Percentiles rank a stretch among this genome's conserved stretches.
Conservation (phyloP, 257 asterid genomes). For the Penstemon newberryi region DNA sequence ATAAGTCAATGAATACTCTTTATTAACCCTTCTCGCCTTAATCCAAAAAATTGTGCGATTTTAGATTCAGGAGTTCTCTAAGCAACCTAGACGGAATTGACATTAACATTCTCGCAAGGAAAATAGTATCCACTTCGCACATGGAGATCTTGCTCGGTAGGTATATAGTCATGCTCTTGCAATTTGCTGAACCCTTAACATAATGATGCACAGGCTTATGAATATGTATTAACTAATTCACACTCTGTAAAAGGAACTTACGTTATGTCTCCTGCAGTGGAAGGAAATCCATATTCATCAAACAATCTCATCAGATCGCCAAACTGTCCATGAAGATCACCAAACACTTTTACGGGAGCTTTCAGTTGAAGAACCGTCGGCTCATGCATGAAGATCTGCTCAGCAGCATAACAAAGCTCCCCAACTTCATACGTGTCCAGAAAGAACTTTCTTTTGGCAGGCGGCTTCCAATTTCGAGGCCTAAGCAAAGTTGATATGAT, state of each 20-base stretch:
- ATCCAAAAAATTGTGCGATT: neutral
- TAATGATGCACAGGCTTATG: conserved; percentile 12
- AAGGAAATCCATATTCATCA: conserved; percentile 99
- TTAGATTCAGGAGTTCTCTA: conserved; percentile 12
- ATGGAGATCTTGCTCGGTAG: neutral
- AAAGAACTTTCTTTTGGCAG: conserved; percentile 84
- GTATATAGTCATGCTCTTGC: neutral
- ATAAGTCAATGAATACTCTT: neutral
- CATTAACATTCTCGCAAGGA: neutral
- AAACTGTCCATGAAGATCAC: conserved; percentile 99
- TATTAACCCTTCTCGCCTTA: neutral
- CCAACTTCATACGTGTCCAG: conserved; percentile 96
- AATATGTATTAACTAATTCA: conserved; percentile 7
- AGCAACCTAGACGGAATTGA: conserved; percentile 14
- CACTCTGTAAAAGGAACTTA: conserved; percentile 41
- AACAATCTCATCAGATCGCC: conserved; percentile 97
- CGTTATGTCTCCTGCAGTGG: conserved; percentile 99
- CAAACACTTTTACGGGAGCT: conserved; percentile 97
- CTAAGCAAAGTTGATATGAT: conserved; percentile 85
- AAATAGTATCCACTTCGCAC: neutral
- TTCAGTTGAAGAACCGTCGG: conserved; percentile 95
- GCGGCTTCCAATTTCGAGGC: conserved; percentile 97
- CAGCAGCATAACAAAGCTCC: conserved; percentile 97
- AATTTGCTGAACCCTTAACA: neutral
- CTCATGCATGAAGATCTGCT: conserved; percentile 97